A percentile compares a stretch with the other conserved stretches of the same genome.
Conservation (phyloP, 2,329 filamentous ascomycete genomes). For the Penicillium sp. region DNA sequence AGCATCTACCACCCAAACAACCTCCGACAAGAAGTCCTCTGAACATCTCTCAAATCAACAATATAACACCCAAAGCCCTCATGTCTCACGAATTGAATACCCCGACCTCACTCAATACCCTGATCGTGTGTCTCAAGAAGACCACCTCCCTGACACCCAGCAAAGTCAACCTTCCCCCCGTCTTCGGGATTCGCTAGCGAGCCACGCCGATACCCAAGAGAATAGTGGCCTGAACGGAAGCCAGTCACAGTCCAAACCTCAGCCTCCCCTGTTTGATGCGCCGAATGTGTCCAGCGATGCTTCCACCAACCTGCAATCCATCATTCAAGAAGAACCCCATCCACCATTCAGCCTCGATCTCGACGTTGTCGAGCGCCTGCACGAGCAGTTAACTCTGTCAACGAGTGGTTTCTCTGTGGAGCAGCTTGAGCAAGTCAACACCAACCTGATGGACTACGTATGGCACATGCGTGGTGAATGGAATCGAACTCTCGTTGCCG, state of each 20-base stretch:
- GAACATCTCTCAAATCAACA: constrained; percentile 69
- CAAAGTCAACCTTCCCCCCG: constrained; percentile 42
- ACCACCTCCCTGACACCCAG: constrained; percentile 67
- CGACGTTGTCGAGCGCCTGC: constrained; percentile 57
- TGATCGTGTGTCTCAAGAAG: constrained; percentile 56
- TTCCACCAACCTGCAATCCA: constrained; percentile 32
- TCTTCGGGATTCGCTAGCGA: constrained; percentile 25
- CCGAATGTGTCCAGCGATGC: constrained; percentile 28
- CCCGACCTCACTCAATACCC: constrained; percentile 56
- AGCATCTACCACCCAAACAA: constrained; percentile 83
- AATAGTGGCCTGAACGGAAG: constrained; percentile 33
- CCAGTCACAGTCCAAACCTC: constrained; percentile 41
- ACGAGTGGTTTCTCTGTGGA: constrained; percentile 84
- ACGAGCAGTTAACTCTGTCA: constrained; percentile 63
- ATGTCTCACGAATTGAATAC: constrained; percentile 47
- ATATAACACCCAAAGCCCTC: constrained; percentile 66
- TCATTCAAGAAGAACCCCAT: constrained; percentile 36
- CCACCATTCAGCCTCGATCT: constrained; percentile 46
- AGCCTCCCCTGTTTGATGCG: constrained; percentile 43
- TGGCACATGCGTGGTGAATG: constrained; percentile 79
- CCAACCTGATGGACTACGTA: constrained; percentile 84
- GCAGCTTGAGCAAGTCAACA: constrained; percentile 91
- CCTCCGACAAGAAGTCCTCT: constrained; percentile 78
- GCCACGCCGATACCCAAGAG: constrained; percentile 27
- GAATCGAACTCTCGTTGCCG: constrained; percentile 75